phyloP scores from a whole-genome alignment of 768 basidiomycete species.

The Tricholoma sp. region DNA sequence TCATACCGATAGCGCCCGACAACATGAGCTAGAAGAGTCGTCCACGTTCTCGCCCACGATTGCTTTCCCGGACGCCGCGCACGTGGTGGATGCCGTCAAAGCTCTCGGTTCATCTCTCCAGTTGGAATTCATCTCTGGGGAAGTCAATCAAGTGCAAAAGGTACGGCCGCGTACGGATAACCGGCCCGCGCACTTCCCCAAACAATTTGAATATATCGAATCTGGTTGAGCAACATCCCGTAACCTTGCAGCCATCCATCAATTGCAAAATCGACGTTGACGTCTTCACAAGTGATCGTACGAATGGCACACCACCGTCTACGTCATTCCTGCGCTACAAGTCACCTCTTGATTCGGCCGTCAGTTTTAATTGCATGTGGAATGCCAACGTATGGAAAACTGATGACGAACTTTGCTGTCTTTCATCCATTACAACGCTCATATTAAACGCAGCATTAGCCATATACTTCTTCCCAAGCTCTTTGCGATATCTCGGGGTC shows the following conservation, averaged over 20 bases:
- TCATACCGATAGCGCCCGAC: neutral
- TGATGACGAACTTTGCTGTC: conserved; percentile 22
- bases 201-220: conserved; percentile 23
- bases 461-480: conserved; percentile 23
- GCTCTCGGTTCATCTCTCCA: conserved; percentile 17
- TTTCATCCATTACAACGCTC: neutral
- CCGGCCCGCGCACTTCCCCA: conserved; percentile 23
- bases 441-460: conserved; percentile 6
- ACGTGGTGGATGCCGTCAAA: conserved; percentile 11
- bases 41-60: conserved; percentile 18
- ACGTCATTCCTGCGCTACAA: conserved; percentile 22
- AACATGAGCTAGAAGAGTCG: conserved; percentile 8
- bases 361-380: conserved; percentile 23
- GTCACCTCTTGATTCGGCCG: conserved; percentile 15
- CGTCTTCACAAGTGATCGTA: conserved; percentile 21
- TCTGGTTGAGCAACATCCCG: conserved; percentile 32
- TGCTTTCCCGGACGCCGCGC: conserved; percentile 22
- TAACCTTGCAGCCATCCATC: conserved; percentile 8
- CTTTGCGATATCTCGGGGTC: conserved; percentile 22
- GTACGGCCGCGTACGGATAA: conserved; percentile 20
- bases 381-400: conserved; percentile 23
- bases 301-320: conserved; percentile 22
- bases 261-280: neutral
- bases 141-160: conserved; percentile 23
- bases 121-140: conserved; percentile 13